phyloP scores from a whole-genome alignment of 2,329 filamentous ascomycete species.

The Cercospora zeina region DNA sequence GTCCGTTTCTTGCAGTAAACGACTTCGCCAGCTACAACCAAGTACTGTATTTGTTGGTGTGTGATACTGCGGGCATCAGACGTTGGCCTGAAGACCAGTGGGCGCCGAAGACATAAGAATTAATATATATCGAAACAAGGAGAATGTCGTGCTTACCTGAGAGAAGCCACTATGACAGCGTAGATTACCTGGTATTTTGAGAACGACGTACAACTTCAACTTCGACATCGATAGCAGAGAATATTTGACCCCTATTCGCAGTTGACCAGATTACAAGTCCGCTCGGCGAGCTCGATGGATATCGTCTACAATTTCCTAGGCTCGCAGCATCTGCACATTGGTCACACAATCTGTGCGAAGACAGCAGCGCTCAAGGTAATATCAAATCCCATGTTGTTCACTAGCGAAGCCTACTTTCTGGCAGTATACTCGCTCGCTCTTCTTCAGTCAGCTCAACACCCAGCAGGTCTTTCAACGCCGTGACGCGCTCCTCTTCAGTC shows the following conservation, averaged over 20 bases:
- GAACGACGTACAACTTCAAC: background rate
- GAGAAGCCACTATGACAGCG: background rate
- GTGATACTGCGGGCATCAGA: background rate
- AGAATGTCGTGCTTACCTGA: background rate
- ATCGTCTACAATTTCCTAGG: background rate
- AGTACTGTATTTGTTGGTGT: background rate
- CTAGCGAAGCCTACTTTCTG: conserved; percentile 19
- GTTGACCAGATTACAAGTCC: background rate
- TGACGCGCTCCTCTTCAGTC: conserved; percentile 48
- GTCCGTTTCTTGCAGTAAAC: background rate
- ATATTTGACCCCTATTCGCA: background rate
- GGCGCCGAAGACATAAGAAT: background rate
- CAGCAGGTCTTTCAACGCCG: conserved; percentile 49
- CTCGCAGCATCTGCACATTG: background rate
- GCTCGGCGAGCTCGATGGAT: background rate
- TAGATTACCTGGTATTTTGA: background rate
- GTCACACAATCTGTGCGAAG: background rate
- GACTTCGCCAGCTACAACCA: background rate
- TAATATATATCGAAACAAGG: background rate
- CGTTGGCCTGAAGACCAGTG: background rate
- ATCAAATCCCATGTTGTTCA: background rate
- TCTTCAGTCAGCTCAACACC: conserved; percentile 41
- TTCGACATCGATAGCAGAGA: background rate
- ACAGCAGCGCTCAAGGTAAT: background rate
- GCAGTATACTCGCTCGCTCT: conserved; percentile 19